phyloP scores from a whole-genome alignment of 352 stramenopile genomes.

The Globisporangium iwayamae region DNA sequence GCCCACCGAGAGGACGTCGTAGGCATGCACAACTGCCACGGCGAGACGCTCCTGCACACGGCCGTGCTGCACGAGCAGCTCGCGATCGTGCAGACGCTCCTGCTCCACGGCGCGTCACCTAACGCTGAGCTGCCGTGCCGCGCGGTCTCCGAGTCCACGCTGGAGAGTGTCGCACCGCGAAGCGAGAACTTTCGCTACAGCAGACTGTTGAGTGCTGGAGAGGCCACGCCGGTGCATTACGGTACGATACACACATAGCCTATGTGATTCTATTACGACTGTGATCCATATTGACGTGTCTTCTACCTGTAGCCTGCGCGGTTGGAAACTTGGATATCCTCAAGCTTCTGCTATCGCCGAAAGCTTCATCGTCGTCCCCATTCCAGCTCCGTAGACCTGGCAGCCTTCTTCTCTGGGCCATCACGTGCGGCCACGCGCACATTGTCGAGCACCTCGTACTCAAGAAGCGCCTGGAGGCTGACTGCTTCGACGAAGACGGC shows the following conservation, averaged over 20 bases:
- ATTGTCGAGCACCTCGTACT: conserved; percentile 50
- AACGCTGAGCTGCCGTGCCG: conserved; percentile 28
- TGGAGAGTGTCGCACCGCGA: conserved; percentile 47
- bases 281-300: not conserved
- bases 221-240: conserved; percentile 68
- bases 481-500: conserved; percentile 71
- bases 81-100: conserved; percentile 43
- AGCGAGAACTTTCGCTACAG: conserved; percentile 59
- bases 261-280: not conserved
- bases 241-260: conserved; percentile 16
- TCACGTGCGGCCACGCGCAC: conserved; percentile 34
- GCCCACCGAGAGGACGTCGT: not conserved
- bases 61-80: conserved; percentile 58
- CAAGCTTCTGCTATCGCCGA: conserved; percentile 43
- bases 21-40: conserved; percentile 34
- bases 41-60: conserved; percentile 65
- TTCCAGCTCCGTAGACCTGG: conserved; percentile 28
- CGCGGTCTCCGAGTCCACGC: conserved; percentile 25
- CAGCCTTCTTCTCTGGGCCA: conserved; percentile 66
- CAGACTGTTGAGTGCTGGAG: conserved; percentile 40
- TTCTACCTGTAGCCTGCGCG: conserved; percentile 27
- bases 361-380: conserved; percentile 10
- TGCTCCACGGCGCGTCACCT: conserved; percentile 44
- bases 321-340: conserved; percentile 54
- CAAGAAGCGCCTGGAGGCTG: conserved; percentile 36